phyloP scores from a whole-genome alignment of 2,329 filamentous ascomycete species.

The Balansia obtecta region DNA sequence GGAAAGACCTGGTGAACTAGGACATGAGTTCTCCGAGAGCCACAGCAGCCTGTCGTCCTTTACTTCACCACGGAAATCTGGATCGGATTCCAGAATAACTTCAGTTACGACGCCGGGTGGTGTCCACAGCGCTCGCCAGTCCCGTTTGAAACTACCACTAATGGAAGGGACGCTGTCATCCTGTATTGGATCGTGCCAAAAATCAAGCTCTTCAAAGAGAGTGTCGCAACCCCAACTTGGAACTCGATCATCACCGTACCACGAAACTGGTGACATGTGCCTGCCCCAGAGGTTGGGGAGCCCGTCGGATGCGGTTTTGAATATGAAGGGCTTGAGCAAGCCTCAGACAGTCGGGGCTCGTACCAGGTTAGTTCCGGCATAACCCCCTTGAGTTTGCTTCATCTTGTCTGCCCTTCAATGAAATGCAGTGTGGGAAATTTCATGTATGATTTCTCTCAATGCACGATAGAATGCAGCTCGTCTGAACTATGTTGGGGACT shows the following conservation, averaged over 20 bases:
- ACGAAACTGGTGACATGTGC: neutral
- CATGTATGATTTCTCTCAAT: neutral
- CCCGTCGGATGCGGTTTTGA: conserved; percentile 16
- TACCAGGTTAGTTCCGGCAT: conserved; percentile 5
- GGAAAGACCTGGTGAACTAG: conserved; percentile 6
- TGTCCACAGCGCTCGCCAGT: conserved; percentile 20
- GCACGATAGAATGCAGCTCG: neutral
- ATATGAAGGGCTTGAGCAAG: conserved; percentile 6
- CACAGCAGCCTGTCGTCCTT: conserved; percentile 39
- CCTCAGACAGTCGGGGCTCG: neutral
- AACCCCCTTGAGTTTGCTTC: neutral
- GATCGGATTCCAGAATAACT: conserved; percentile 39
- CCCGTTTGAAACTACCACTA: conserved; percentile 24
- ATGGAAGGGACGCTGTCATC: conserved; percentile 24
- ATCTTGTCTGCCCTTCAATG: neutral
- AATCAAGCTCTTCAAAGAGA: conserved; percentile 3
- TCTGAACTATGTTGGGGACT: conserved; percentile 2
- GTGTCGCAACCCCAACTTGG: neutral
- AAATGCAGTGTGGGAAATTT: neutral
- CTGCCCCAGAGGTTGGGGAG: conserved; percentile 7
- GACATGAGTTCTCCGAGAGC: conserved; percentile 31
- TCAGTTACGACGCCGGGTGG: conserved; percentile 39
- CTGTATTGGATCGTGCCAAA: conserved; percentile 10
- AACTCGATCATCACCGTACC: neutral
- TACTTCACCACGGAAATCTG: conserved; percentile 33